Evolutionary conservation across 768 basidiomycete genomes (phyloP).

Genomic region (Postia placenta): DNA sequence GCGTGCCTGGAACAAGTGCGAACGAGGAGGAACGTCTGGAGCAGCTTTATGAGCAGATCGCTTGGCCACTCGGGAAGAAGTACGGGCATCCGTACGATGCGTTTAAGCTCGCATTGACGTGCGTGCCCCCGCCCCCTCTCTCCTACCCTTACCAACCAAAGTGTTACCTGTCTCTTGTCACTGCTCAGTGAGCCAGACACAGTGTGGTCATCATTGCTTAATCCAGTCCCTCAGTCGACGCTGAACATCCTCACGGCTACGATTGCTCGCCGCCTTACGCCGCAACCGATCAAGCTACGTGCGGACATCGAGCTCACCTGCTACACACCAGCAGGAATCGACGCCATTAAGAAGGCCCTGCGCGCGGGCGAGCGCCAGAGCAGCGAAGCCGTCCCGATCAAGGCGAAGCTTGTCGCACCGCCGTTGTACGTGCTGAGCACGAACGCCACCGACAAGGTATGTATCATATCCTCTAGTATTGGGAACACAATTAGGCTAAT

Average conservation of each 20-base stretch:
- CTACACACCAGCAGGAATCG: constrained; percentile 92
- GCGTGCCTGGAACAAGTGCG: constrained; percentile 29
- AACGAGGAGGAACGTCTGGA: constrained; percentile 81
- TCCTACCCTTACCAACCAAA: background rate
- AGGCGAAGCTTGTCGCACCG: constrained; percentile 94
- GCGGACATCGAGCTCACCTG: constrained; percentile 97
- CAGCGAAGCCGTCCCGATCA: constrained; percentile 89
- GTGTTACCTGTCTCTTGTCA: background rate
- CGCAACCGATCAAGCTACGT: constrained; percentile 97
- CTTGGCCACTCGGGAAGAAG: constrained; percentile 87
- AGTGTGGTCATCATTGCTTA: constrained; percentile 70
- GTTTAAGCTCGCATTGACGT: constrained; percentile 96
- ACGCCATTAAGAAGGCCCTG: constrained; percentile 91
- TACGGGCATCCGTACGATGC: constrained; percentile 97
- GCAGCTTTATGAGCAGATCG: constrained; percentile 82
- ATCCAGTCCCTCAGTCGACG: constrained; percentile 51
- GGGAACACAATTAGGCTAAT: background rate
- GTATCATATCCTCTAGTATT: constrained; percentile 9
- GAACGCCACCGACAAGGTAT: constrained; percentile 92
- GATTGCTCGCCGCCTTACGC: constrained; percentile 92
- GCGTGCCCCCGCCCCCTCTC: constrained; percentile 33
- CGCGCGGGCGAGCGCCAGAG: constrained; percentile 84
- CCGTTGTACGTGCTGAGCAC: constrained; percentile 94
- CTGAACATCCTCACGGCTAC: constrained; percentile 64
- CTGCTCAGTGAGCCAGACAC: constrained; percentile 62